These are phyloP conservation scores for Leptoxyphium fumago DNA, from an alignment of 2,329 filamentous ascomycete species.

Conservation along the genomic window DNA sequence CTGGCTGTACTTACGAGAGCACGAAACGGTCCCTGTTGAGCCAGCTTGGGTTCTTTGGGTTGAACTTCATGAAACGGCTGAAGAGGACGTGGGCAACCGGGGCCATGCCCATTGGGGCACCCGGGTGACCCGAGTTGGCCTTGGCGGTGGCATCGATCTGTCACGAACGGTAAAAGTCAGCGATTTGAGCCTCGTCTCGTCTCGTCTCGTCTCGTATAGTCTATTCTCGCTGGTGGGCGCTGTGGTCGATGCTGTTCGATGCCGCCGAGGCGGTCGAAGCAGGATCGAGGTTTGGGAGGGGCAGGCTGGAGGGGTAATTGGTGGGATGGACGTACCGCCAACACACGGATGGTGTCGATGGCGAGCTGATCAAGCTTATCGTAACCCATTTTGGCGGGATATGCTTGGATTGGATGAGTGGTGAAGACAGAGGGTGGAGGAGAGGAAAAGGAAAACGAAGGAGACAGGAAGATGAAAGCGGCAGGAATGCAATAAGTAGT, in stretches of 20 bases:
- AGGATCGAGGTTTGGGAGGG: no score
- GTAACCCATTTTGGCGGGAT: constrained; percentile 60
- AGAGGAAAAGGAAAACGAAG: constrained; percentile 2
- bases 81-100: constrained; percentile 92
- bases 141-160: constrained; percentile 94
- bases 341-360: constrained; percentile 94
- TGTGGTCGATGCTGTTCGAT: no score
- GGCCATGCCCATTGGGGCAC: constrained; percentile 95
- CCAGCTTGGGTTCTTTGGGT: constrained; percentile 98
- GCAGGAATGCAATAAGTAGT: no score
- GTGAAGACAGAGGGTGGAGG: background rate
- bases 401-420: background rate
- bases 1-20: constrained; percentile 61
- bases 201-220: no score
- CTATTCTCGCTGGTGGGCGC: no score
- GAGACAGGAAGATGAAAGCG: background rate
- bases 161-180: background rate
- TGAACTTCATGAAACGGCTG: constrained; percentile 99
- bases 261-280: no score
- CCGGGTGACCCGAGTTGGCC: constrained; percentile 96
- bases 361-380: constrained; percentile 74
- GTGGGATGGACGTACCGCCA: constrained; percentile 58
- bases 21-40: constrained; percentile 96
- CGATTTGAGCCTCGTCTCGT: background rate
- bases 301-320: no score